These are phyloP conservation scores for Hemerocallis citrina DNA, from an alignment of 106 monocot species.

Conservation along the genomic window DNA sequence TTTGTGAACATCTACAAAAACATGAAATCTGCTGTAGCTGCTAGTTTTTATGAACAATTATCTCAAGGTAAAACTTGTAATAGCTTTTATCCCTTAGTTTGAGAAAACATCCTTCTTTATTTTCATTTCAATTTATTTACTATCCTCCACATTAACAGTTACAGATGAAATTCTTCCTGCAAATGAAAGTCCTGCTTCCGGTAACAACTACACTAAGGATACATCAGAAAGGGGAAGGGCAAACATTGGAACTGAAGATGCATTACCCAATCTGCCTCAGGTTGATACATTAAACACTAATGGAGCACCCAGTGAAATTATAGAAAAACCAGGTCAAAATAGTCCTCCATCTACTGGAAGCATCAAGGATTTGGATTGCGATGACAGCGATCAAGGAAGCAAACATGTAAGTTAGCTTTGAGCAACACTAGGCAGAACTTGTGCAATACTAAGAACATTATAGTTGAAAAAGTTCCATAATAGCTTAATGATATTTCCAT, in stretches of 20 bases:
- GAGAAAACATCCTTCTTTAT: not conserved
- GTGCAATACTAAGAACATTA: no score
- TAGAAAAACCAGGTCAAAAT: not conserved
- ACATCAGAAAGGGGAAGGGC: not conserved
- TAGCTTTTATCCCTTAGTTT: not conserved
- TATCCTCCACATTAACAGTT: not conserved
- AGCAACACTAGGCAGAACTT: no score
- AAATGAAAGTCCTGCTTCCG: conserved; percentile 8
- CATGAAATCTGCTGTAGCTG: conserved; percentile 46
- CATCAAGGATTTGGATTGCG: conserved; percentile 15
- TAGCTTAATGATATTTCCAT: no score
- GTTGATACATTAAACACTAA: not conserved
- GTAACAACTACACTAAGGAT: conserved; percentile 1
- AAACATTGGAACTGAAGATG: not conserved
- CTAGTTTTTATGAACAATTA: conserved; percentile 14
- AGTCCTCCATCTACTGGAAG: conserved; percentile 6
- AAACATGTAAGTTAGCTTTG: conserved; percentile 6
- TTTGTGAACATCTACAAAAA: conserved; percentile 57
- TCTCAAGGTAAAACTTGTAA: conserved; percentile 33
- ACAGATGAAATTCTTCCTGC: not conserved
- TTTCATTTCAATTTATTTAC: not conserved
- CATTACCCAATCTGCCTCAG: not conserved
- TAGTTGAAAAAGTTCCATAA: no score
- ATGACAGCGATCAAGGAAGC: conserved; percentile 3
- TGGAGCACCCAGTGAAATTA: not conserved